phyloP scores from a whole-genome alignment of 1,284 basidiomycete species.

The Ganoderma lucidum region DNA sequence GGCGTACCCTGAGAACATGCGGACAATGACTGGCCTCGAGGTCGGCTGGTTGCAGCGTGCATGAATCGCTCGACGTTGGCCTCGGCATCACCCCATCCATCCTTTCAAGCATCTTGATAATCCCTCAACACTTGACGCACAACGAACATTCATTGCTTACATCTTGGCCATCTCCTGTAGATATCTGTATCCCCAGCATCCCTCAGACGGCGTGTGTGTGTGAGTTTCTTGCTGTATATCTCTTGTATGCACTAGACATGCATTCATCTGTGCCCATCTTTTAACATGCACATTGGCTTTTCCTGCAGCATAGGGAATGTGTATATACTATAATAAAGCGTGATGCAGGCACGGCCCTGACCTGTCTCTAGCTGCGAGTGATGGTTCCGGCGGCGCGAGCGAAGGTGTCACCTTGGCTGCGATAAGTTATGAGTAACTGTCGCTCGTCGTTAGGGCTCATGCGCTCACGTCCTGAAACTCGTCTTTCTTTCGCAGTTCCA shows the following conservation, averaged over 20 bases:
- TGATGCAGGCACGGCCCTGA: constrained; percentile 25
- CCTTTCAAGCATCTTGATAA: not conserved
- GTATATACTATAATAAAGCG: constrained; percentile 24
- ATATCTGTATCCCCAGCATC: constrained; percentile 8
- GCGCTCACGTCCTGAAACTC: not conserved
- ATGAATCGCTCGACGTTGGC: constrained; percentile 23
- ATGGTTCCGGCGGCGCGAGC: not conserved
- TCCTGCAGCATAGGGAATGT: not conserved
- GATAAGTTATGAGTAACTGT: not conserved
- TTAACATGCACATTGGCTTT: not conserved
- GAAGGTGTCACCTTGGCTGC: not conserved
- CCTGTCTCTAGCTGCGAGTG: not conserved
- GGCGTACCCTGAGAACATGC: constrained; percentile 77
- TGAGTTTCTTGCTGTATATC: constrained; percentile 16
- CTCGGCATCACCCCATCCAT: not conserved
- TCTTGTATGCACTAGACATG: constrained; percentile 7
- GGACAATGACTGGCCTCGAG: constrained; percentile 78
- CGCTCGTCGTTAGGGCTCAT: not conserved
- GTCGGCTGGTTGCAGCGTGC: constrained; percentile 75
- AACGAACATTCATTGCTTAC: constrained; percentile 10
- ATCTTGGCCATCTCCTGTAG: constrained; percentile 15
- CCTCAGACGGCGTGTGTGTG: constrained; percentile 7
- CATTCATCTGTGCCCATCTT: not conserved
- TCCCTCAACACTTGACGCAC: constrained; percentile 1
- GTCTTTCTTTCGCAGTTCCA: not conserved